Base-by-base conservation (phyloP, 495 filamentous ascomycete genomes). In the Hypoxylon rickii region DNA sequence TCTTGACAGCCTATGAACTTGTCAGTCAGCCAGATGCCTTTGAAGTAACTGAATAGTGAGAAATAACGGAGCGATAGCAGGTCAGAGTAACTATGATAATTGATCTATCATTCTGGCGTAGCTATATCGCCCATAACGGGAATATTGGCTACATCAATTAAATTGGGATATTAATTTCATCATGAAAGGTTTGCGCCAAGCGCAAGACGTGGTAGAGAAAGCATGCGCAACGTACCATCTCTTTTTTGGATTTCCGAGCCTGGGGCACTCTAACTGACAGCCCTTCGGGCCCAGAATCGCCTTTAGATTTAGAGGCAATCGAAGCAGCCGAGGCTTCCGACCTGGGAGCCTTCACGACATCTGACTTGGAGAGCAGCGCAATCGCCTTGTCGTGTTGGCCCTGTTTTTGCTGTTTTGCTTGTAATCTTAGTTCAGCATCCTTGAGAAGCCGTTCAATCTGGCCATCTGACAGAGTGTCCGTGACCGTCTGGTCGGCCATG, bases 51-150 rank as follows among this genome's bases (percentile, higher is more conserved):
- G 19, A 49, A 15, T 15, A 16, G 34, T 1, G 40, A 15, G 7
- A 48, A 57, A 34, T 51, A 64, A 48, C 24, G 39, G 33, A 43
- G 40, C 34, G 73, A 77, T n/a, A n/a, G n/a, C n/a, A 26, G 78
- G 75, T 97, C 93, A 96, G 92, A 92, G 94, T 98, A 98, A 98
- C 94, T 98, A 96, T 97, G 90, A 91, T 59, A 60, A 36, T 52
- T 46, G 15, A 62, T 51, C 36, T 72, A 87, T 91, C 83, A 91
- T 89, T 89, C 73, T 76, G 68, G 63, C 80, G 84, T 83, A 85
- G 84, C 80, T 73, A 51, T 76, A 78, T 78, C 71, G 69, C 80
- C 85, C 89, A 92, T 84, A 73, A 93, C 89, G 88, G 84, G 81
- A 79, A 59, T 59, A 67, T 65, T 73, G 65, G 69, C 65, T 61